These are phyloP conservation scores for Copromyces sp. DNA, from an alignment of 495 filamentous ascomycete genomes.

Conservation along the genomic window DNA sequence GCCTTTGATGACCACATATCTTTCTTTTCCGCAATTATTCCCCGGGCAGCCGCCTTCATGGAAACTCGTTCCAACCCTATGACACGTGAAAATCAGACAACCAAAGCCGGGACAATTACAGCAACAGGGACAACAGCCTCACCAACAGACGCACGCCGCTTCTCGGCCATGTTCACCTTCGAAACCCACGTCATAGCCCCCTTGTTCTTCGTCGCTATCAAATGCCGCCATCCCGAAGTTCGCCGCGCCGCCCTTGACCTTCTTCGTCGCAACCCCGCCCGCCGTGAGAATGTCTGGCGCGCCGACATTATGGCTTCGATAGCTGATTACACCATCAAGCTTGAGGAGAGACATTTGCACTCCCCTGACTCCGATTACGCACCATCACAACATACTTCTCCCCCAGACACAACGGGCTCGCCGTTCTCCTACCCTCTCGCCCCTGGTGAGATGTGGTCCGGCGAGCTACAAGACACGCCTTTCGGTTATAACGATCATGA, in stretches of 20 bases:
- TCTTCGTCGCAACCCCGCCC: slow-evolving; percentile 23
- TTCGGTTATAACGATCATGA: slow-evolving; percentile 1
- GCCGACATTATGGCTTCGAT: slow-evolving; percentile 26
- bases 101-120: background rate
- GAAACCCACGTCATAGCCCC: slow-evolving; percentile 42
- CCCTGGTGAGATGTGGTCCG: slow-evolving; percentile 9
- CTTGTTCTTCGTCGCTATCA: slow-evolving; percentile 40
- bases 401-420: slow-evolving; percentile 2
- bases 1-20: slow-evolving; percentile 29
- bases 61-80: slow-evolving; percentile 7
- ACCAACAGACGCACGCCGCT: slow-evolving; percentile 10
- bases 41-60: slow-evolving; percentile 20
- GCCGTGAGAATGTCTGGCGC: slow-evolving; percentile 32
- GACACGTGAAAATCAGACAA: slow-evolving; percentile 1
- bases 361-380: background rate
- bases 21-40: slow-evolving; percentile 29
- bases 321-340: slow-evolving; percentile 20
- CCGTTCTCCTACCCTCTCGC: slow-evolving; percentile 3
- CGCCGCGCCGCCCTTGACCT: slow-evolving; percentile 33
- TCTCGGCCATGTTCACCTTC: slow-evolving; percentile 33
- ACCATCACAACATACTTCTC: slow-evolving; percentile 6
- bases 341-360: slow-evolving; percentile 23
- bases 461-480: slow-evolving; percentile 1
- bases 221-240: slow-evolving; percentile 36
- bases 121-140: background rate